Evolutionary conservation across 208 protist species (phyloP), one percentile per base, ranked within the genome.

Genomic region (Crithidia thermophila): DNA sequence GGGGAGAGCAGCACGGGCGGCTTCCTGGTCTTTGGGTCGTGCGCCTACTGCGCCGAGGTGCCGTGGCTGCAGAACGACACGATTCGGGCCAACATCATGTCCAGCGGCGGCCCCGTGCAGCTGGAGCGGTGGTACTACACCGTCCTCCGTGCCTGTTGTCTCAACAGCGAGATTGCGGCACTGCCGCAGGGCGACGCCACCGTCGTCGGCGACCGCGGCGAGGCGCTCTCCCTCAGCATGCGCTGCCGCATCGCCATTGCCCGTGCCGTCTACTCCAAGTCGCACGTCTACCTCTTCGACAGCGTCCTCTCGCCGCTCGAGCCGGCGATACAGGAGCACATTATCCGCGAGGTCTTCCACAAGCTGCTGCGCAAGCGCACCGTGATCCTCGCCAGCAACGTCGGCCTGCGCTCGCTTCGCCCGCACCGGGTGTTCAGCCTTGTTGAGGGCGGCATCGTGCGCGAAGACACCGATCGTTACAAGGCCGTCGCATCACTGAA

Each of bases 61-160:
- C 81, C 95, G 45, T 98, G 90, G 90, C 87, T 99, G 51, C 75
- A 88, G 47, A 90, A 85, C 64, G 91, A 86, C 59, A 97, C 92
- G n/a, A 81, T 98, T 18, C 82, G 85, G 16, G 94, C 93, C 20
- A 99, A 99, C 77, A 97, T 99, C 67, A 61, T 88, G 28, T 90
- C 93, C 33, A 82, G 89, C 37, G 68, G 72, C 34, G 55, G 65
- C 27, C 46, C 72, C 27, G 51, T 67, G 42, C 64, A 76, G 37
- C 49, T 75, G 50, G 49, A 59, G 31, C 72, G 76, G 43, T 87
- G 89, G 75, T 98, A 97, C 67, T 37, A 72, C 55, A 75, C 49
- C 13, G 82, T 90, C 0, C 58, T 96, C 11, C 36, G 68, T 1
- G 82, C 82, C 11, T 97, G 94, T 51, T 75, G 61, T 27, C 82